phyloP scores from a whole-genome alignment of 345 rosid species.

The Balakata baccata region DNA sequence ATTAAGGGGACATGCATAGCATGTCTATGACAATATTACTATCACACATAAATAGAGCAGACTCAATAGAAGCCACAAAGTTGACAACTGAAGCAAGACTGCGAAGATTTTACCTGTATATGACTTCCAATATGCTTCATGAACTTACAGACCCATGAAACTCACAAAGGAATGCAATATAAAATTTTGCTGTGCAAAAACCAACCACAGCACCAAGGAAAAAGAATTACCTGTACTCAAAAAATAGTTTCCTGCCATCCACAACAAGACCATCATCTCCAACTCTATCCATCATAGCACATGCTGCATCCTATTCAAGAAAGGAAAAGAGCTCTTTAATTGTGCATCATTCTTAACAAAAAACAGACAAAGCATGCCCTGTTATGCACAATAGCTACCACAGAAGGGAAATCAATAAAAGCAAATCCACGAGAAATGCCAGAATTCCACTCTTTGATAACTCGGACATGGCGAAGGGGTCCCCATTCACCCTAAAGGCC shows the following conservation, averaged over 20 bases:
- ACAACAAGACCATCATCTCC: slow-evolving; percentile 80
- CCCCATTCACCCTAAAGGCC: slow-evolving; percentile 87
- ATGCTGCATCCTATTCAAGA: slow-evolving; percentile 68
- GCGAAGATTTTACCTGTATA: neutral
- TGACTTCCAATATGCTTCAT: neutral
- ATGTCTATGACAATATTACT: neutral
- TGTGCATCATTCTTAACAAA: slow-evolving; percentile 20
- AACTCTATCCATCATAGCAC: slow-evolving; percentile 78
- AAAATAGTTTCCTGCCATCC: slow-evolving; percentile 76
- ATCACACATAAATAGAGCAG: neutral
- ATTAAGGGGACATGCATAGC: neutral
- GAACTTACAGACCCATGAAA: neutral
- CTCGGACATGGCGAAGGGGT: slow-evolving; percentile 90
- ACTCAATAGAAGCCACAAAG: neutral
- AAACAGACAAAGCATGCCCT: slow-evolving; percentile 10
- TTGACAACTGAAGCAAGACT: slow-evolving; percentile 4
- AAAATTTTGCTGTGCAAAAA: neutral
- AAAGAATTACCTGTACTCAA: slow-evolving; percentile 72
- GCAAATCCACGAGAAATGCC: slow-evolving; percentile 97
- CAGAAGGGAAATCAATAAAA: slow-evolving; percentile 88
- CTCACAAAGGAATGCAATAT: neutral
- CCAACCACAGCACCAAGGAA: slow-evolving; percentile 2
- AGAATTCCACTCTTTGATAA: slow-evolving; percentile 81
- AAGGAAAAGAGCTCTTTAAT: slow-evolving; percentile 9
- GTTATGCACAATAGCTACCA: slow-evolving; percentile 41